These are phyloP conservation scores for Trichophyton mentagrophytes DNA, from an alignment of 2,329 filamentous ascomycete species.

Conservation along the genomic window DNA sequence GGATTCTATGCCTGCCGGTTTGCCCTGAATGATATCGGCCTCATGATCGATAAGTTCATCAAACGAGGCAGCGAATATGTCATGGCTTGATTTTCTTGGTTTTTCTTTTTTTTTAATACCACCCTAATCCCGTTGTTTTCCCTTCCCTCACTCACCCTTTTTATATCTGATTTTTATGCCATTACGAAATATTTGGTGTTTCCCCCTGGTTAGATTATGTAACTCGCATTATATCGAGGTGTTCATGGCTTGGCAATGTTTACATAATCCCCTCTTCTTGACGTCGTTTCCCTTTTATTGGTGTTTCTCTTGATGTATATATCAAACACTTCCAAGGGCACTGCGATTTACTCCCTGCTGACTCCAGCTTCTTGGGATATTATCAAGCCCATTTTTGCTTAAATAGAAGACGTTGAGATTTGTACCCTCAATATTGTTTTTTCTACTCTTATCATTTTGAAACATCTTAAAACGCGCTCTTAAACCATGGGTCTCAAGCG, in stretches of 20 bases:
- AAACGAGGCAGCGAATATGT: constrained; percentile 97
- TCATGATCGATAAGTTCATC: constrained; percentile 90
- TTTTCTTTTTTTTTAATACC: background rate
- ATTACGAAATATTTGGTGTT: background rate
- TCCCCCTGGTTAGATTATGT: constrained; percentile 2
- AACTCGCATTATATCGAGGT: constrained; percentile 3
- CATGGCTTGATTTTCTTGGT: constrained; percentile 32
- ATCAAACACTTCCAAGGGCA: background rate
- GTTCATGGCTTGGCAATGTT: constrained; percentile 3
- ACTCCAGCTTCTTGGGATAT: background rate
- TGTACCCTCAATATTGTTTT: background rate
- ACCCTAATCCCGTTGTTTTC: background rate
- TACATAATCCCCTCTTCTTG: constrained; percentile 1
- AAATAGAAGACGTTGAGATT: background rate
- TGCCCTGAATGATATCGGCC: constrained; percentile 68
- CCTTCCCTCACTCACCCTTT: background rate
- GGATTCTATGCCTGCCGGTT: constrained; percentile 94
- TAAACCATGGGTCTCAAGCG: background rate
- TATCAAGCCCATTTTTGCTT: background rate
- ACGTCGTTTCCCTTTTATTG: background rate
- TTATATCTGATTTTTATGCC: background rate
- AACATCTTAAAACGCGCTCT: background rate
- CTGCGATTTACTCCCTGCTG: background rate
- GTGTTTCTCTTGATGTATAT: background rate
- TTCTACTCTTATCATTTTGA: background rate